Evolutionary conservation across 768 basidiomycete genomes (phyloP), one percentile per base, ranked within the genome.

Genomic region (Sistotremastrum suecicum): DNA sequence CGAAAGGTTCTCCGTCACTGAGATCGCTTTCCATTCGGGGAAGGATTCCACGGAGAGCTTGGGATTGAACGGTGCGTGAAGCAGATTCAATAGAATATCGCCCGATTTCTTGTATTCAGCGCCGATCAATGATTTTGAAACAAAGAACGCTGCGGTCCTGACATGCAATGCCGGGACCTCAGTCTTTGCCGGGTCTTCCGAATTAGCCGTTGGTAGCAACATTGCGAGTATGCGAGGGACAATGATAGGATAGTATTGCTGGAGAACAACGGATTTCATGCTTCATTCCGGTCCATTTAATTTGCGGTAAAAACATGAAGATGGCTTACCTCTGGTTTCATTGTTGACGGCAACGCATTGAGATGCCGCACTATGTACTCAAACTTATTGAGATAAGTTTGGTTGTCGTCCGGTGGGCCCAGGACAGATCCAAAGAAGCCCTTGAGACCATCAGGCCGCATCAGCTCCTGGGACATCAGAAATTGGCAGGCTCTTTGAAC

Each of bases 401-500:
- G 74, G 3, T 74, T 56, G 3, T 50, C 50, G 12, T 76, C 75
- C 34, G 72, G 72, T 38, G 79, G 80, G 2, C 78, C 76, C 44
- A 89, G 79, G 1, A 87, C 64, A 7, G 82, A 80, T 7, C 70
- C 67, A 51, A 75, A 78, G 12, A 90, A 68, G 0, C 83, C 83
- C 31, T 66, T 67, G 1, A 89, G 68, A 1, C 88, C 88, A 28
- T 76, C 72, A 0, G 77, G 74, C 20, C 83, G 75, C 20, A 84
- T 61, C 7, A 90, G 60, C 56, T 87, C 84, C 47, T 72, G 69
- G 51, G 76, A 80, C 29, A 90, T 71, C 33, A 86, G 63, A n/a
- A 67, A 67, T 0, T 72, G 65, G 51, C 77, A 83, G 32, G 76
- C 53, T 54, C 70, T 80, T 37, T 71, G 70, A 34, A 76, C 70